Conservation (phyloP, 192 early-diverging fungal species). For the Coemansia erecta region DNA sequence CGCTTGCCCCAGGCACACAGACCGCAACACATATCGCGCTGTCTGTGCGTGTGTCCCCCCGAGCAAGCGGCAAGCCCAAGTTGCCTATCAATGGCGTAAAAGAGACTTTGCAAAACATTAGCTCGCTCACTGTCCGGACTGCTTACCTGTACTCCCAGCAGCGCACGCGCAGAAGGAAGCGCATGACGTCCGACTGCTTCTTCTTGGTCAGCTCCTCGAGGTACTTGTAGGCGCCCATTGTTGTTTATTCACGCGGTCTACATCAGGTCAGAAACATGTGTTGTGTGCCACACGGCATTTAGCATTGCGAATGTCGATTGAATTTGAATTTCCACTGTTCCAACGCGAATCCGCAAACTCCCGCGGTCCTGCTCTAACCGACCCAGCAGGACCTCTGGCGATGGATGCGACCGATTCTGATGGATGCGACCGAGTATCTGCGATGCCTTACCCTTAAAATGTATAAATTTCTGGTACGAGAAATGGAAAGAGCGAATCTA, state of each 20-base stretch:
- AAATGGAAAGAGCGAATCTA: slow-evolving; percentile 40
- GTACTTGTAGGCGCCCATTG: slow-evolving; percentile 84
- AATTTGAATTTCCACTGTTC: slow-evolving; percentile 7
- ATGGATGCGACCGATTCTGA: slow-evolving; percentile 6
- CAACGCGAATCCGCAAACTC: not conserved
- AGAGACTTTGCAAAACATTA: slow-evolving; percentile 25
- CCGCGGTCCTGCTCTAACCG: not conserved
- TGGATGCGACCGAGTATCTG: not conserved
- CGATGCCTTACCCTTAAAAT: slow-evolving; percentile 15
- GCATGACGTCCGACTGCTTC: slow-evolving; percentile 99
- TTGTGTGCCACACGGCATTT: not conserved
- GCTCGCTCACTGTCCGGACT: too few species aligned
- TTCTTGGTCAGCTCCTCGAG: slow-evolving; percentile 96
- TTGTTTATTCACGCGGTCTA: slow-evolving; percentile 40
- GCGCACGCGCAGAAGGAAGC: slow-evolving; percentile 96
- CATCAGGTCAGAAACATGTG: not conserved
- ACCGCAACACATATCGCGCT: not conserved
- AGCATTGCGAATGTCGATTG: not conserved
- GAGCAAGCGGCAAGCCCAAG: slow-evolving; percentile 45
- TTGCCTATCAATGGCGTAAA: slow-evolving; percentile 52
- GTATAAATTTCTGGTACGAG: slow-evolving; percentile 25
- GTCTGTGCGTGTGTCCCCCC: not conserved
- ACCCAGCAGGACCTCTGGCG: slow-evolving; percentile 1
- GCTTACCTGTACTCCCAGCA: slow-evolving; percentile 85
- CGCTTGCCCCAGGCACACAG: not conserved